A percentile compares a stretch with the other conserved stretches of the same genome.
These are phyloP conservation scores for Tylopilus balloui DNA, from an alignment of 768 basidiomycete species.

Conservation along the genomic window DNA sequence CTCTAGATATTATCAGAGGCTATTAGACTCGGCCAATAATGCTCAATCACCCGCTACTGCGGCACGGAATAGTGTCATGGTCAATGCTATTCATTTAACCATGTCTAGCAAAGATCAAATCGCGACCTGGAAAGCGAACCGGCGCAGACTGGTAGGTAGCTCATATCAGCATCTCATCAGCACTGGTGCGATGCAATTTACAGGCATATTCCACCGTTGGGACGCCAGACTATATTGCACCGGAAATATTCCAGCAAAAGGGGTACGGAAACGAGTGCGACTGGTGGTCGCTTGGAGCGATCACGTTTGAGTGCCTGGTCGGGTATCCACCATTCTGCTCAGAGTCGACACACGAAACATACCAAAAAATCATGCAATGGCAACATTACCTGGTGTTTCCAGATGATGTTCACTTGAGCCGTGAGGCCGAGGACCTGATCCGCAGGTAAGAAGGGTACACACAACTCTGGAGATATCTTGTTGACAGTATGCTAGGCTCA, in stretches of 20 bases:
- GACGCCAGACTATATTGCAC: constrained; percentile 95
- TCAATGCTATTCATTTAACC: constrained; percentile 94
- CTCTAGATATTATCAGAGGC: constrained; percentile 87
- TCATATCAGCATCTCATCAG: neutral
- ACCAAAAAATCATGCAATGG: constrained; percentile 98
- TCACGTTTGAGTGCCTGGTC: constrained; percentile 97
- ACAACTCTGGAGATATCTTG: neutral
- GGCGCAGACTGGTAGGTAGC: constrained; percentile 81
- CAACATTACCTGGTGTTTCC: constrained; percentile 80
- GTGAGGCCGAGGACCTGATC: constrained; percentile 88
- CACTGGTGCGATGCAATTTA: neutral
- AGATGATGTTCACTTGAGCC: constrained; percentile 88
- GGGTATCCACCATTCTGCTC: constrained; percentile 97
- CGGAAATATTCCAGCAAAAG: constrained; percentile 93
- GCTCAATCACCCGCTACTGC: constrained; percentile 40
- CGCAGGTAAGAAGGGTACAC: constrained; percentile 48
- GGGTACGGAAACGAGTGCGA: constrained; percentile 99
- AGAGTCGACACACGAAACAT: constrained; percentile 95
- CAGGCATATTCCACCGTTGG: constrained; percentile 98
- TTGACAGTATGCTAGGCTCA: constrained; percentile 47
- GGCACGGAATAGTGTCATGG: constrained; percentile 91
- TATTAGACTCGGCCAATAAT: constrained; percentile 64
- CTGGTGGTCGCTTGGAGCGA: constrained; percentile 99
- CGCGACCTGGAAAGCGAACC: constrained; percentile 98
- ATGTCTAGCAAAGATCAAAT: constrained; percentile 93